Base-by-base conservation (phyloP, 352 stramenopile species). In the Plasmopara muralis region DNA sequence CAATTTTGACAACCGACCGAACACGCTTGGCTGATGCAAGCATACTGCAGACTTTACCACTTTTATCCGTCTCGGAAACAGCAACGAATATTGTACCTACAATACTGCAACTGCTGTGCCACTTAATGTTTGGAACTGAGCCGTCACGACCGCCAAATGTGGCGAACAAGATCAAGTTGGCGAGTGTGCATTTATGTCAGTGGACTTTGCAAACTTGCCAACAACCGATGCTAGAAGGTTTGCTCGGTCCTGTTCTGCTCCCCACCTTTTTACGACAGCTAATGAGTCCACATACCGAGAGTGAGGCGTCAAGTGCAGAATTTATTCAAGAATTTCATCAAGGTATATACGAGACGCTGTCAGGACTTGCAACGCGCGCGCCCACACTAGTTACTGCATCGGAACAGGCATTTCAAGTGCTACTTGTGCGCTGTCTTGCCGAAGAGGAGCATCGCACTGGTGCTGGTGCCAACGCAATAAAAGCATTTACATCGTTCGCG, bases 51-150 rank as follows among this genome's bases (percentile, higher is more conserved):
- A 58, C 74, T 1, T 18, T 84, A 12, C 60, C 60, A 9, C 45
- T 89, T 10, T 44, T 92, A 34, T 66, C 61, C 7, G 38, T 42
- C 10, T 89, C 79, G 0, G 79, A 85, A 49, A 51, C 65, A 6
- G 77, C 75, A 10, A 58, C 77, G 12, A 85, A 85, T 48, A 64
- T 73, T 9, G 49, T 87, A 29, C 82, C 82, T 0, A 56, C 76
- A 37, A 77, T 89, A 54, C 47, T 92, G 16, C 78, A 89, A 50
- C 43, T 89, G 20, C 60, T 92, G 13, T 92, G 79, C 42, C 75
- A 89, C 39, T 62, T 89, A 14, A 82, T 92, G 74, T 89, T 85
- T 55, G 82, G 71, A n/a, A 53, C 61, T 4, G 75, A 86, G 34
- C 18, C 66, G 4, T 67, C 47, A 1, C 68, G 80, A 9, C 70